Evolutionary conservation across 345 rosid genomes (phyloP).

Genomic region (Bruguiera gymnorhiza): DNA sequence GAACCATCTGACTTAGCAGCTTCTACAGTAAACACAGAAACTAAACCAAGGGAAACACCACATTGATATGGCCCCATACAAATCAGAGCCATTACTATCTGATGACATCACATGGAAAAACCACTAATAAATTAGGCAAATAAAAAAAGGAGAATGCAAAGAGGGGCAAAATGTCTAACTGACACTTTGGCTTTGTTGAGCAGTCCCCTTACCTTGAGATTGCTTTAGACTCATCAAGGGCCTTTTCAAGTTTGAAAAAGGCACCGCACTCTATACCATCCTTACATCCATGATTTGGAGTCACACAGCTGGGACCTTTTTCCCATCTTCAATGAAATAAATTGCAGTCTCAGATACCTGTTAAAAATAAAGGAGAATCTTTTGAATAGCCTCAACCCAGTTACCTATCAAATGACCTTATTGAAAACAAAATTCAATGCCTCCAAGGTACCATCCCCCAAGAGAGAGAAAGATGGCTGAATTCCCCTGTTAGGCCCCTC

Average conservation of each 20-base stretch:
- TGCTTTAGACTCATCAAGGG: background rate
- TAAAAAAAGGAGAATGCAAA: background rate
- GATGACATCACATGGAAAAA: background rate
- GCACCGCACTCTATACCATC: background rate
- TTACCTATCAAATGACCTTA: too few species aligned
- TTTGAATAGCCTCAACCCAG: background rate
- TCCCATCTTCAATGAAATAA: conserved; percentile 50
- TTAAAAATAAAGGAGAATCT: background rate
- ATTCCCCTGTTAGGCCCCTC: too few species aligned
- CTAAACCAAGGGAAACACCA: conserved; percentile 4
- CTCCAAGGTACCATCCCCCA: too few species aligned
- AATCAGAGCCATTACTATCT: conserved; percentile 6
- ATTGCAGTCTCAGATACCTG: conserved; percentile 21
- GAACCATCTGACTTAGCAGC: conserved; percentile 2
- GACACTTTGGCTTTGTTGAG: background rate
- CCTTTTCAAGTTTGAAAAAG: background rate
- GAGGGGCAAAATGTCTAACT: background rate
- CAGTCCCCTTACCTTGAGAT: background rate
- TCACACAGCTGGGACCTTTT: conserved; percentile 80
- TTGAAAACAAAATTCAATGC: too few species aligned
- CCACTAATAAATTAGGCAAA: background rate
- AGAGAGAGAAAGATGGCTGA: too few species aligned
- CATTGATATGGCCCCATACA: conserved; percentile 2
- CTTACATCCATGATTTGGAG: background rate
- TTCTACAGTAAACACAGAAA: background rate